Evolutionary conservation across 2,329 filamentous ascomycete species (phyloP), one percentile per base, ranked within the genome.

Genomic region (Aspergillus sp.): DNA sequence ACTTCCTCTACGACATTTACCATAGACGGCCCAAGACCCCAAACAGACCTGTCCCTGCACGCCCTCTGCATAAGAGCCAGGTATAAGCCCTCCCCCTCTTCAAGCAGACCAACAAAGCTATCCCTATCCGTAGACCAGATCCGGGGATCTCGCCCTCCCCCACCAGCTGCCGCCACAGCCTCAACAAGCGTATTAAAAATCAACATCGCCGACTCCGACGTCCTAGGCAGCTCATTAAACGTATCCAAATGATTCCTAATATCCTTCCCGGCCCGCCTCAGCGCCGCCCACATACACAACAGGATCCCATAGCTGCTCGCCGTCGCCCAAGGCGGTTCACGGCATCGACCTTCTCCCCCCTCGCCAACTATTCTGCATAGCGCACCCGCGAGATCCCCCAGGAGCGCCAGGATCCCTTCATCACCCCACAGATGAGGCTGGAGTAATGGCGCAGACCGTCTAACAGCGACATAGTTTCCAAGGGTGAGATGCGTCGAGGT

Each of bases 291-390:
- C 6, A 73, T 63, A 6, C 66, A 67, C 31, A 74, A 52, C 3
- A 74, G 57, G 21, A 73, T 64, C 7, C 65, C 62, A 23, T 71
- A 72, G 2, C 63, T 66, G 9, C 63, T 55, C 2, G 73, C 65
- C 0, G 65, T 69, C 0, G 65, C 63, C 71, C 72, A 74, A 0
- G 72, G 71, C 0, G 68, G 64, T 51, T 74, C 72, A 11, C 58
- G 59, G 7, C 44, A 70, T 65, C 6, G 62, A 62, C 2, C 67
- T 70, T 27, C 67, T 47, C 0, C 47, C 4, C 39, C 46, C 5
- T 39, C 47, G 17, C 47, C 47, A 11, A 3, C 17, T 14, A 50
- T 50, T 2, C 24, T 17, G 1, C 33, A 15, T 1, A 50, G 31
- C 8, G 17, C 47, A 15, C 19, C 39, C 2, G 33, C 19, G 3